Conservation (phyloP, 1,139 yeast genomes). For the Wickerhamomyces sp. region DNA sequence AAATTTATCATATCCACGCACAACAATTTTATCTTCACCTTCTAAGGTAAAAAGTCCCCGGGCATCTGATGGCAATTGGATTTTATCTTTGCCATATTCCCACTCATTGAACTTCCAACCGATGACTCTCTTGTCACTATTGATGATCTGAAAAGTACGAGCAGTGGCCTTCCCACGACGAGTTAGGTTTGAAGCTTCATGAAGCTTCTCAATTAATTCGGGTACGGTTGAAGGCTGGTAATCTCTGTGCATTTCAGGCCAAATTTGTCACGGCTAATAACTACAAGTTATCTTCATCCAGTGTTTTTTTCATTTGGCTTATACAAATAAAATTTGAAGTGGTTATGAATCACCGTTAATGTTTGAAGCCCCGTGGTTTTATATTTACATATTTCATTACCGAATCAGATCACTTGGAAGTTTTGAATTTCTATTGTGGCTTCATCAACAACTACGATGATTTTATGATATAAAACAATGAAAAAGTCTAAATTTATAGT, state of each 20-base stretch:
- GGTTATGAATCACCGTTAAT: too few species aligned
- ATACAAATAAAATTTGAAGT: too few species aligned
- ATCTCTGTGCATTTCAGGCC: conserved; percentile 8
- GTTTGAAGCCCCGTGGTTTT: too few species aligned
- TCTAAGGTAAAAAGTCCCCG: conserved; percentile 76
- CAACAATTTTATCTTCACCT: conserved; percentile 43
- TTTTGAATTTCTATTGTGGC: too few species aligned
- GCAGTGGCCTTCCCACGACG: conserved; percentile 36
- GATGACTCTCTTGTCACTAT: conserved; percentile 27
- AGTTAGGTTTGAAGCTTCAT: conserved; percentile 23
- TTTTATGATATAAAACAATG: too few species aligned
- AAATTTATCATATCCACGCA: conserved; percentile 93
- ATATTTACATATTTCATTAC: too few species aligned
- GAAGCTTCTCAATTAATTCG: conserved; percentile 25
- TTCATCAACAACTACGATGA: too few species aligned
- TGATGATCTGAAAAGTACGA: conserved; percentile 28
- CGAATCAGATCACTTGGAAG: too few species aligned
- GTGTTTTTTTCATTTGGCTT: neutral
- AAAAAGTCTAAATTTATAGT: too few species aligned
- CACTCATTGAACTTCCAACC: conserved; percentile 88
- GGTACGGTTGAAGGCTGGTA: conserved; percentile 11
- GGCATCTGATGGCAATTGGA: conserved; percentile 65
- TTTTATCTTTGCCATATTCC: conserved; percentile 64
- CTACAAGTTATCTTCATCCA: neutral
- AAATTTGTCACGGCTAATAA: too few species aligned